Evolutionary conservation across 805 yeast species (phyloP).

Genomic region (Cyberlindnera nakhonratchasimensis): DNA sequence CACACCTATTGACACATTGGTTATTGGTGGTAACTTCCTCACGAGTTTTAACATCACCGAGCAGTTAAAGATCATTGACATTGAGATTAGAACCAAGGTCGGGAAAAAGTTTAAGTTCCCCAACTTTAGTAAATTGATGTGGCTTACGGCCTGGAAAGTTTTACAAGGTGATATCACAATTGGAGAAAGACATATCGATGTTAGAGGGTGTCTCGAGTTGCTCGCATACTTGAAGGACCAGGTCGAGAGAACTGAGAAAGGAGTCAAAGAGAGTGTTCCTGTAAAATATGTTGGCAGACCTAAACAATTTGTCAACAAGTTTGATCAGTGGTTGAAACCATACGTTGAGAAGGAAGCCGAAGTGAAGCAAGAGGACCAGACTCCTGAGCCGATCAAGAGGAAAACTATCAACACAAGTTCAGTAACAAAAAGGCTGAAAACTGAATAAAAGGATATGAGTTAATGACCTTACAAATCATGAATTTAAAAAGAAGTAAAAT

Average conservation of each 20-base stretch:
- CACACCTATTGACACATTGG: conserved; percentile 76
- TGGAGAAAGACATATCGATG: conserved; percentile 13
- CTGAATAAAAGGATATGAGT: no score
- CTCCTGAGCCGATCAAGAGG: neutral
- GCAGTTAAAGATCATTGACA: conserved; percentile 56
- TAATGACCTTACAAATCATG: neutral
- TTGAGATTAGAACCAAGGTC: conserved; percentile 69
- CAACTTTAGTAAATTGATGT: conserved; percentile 62
- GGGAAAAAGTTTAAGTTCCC: conserved; percentile 79
- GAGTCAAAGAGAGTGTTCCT: conserved; percentile 11
- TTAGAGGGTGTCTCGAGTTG: conserved; percentile 5
- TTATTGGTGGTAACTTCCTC: conserved; percentile 85
- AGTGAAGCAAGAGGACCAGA: neutral
- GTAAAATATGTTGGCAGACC: conserved; percentile 15
- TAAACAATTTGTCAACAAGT: conserved; percentile 5
- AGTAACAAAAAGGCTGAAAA: no score
- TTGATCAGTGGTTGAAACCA: conserved; percentile 7
- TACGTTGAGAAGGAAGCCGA: neutral
- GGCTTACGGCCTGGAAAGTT: conserved; percentile 49
- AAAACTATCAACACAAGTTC: neutral
- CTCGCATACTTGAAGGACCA: conserved; percentile 9
- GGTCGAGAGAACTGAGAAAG: conserved; percentile 3
- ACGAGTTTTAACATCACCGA: conserved; percentile 54
- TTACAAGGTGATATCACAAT: conserved; percentile 5
- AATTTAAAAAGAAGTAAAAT: conserved; percentile 1